phyloP scores from a whole-genome alignment of 805 yeast genomes.

The Schwanniomyces occidentalis region DNA sequence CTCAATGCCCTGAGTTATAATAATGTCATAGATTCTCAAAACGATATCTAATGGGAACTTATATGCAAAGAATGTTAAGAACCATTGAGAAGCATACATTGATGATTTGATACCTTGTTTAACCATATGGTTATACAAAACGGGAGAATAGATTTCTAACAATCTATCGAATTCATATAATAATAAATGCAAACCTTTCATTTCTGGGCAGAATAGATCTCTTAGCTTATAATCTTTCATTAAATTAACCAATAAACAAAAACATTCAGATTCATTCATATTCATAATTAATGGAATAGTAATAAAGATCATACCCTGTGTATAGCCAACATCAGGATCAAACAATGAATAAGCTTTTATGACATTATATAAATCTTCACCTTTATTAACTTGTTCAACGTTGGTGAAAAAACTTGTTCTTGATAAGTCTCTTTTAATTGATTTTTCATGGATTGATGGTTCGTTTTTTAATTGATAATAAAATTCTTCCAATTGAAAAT shows the following conservation, averaged over 20 bases:
- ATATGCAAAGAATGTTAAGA: constrained; percentile 90
- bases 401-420: constrained; percentile 80
- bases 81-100: constrained; percentile 99
- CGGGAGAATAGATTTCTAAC: constrained; percentile 74
- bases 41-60: constrained; percentile 91
- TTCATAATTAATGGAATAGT: constrained; percentile 82
- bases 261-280: constrained; percentile 81
- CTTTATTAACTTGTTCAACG: constrained; percentile 53
- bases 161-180: constrained; percentile 90
- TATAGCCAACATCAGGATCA: constrained; percentile 94
- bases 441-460: constrained; percentile 65
- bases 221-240: constrained; percentile 87
- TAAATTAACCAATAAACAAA: constrained; percentile 72
- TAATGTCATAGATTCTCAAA: constrained; percentile 80
- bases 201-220: constrained; percentile 76
- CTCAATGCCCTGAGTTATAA: constrained; percentile 90
- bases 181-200: constrained; percentile 88
- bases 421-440: constrained; percentile 77
- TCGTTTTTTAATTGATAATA: constrained; percentile 51
- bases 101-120: constrained; percentile 88
- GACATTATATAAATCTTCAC: constrained; percentile 67
- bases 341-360: constrained; percentile 81
- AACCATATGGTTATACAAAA: constrained; percentile 68
- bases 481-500: constrained; percentile 58
- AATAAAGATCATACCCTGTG: constrained; percentile 97